Evolutionary conservation across 2,329 filamentous ascomycete genomes (phyloP).

Genomic region (Salinomyces thailandicus): DNA sequence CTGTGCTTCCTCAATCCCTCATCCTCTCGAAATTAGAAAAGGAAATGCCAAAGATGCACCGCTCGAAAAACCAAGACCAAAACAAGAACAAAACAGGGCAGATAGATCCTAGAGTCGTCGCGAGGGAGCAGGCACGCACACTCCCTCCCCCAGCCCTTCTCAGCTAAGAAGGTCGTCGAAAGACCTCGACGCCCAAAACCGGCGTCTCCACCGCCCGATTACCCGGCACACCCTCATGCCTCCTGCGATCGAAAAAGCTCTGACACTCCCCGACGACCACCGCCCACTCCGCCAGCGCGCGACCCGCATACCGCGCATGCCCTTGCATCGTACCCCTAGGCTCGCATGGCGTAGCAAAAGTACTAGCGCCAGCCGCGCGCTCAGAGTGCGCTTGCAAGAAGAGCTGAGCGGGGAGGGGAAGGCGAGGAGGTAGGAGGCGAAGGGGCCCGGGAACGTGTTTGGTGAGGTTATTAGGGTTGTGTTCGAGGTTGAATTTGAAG

Average conservation of each 20-base stretch:
- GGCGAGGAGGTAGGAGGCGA: constrained; percentile 54
- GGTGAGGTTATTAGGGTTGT: constrained; percentile 41
- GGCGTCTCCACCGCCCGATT: constrained; percentile 62
- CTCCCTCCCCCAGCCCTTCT: neutral
- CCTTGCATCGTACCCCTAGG: constrained; percentile 29
- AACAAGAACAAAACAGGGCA: neutral
- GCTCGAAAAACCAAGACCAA: neutral
- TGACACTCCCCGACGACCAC: constrained; percentile 68
- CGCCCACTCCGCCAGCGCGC: constrained; percentile 69
- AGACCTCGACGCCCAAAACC: constrained; percentile 52
- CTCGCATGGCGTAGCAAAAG: constrained; percentile 11
- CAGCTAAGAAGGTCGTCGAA: constrained; percentile 22
- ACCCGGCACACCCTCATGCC: constrained; percentile 58
- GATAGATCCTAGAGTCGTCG: too few species aligned
- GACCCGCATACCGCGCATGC: constrained; percentile 52
- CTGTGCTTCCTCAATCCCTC: too few species aligned
- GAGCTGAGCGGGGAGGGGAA: constrained; percentile 60
- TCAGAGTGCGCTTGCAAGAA: constrained; percentile 40
- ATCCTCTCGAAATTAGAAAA: too few species aligned
- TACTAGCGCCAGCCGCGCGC: constrained; percentile 6
- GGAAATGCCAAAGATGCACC: neutral
- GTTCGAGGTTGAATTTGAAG: constrained; percentile 67
- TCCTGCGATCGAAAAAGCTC: constrained; percentile 66
- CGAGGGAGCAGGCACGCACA: too few species aligned
- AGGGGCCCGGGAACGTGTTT: constrained; percentile 50